Conservation (phyloP, 169 alveolate genomes). For the Babesia bigemina region DNA sequence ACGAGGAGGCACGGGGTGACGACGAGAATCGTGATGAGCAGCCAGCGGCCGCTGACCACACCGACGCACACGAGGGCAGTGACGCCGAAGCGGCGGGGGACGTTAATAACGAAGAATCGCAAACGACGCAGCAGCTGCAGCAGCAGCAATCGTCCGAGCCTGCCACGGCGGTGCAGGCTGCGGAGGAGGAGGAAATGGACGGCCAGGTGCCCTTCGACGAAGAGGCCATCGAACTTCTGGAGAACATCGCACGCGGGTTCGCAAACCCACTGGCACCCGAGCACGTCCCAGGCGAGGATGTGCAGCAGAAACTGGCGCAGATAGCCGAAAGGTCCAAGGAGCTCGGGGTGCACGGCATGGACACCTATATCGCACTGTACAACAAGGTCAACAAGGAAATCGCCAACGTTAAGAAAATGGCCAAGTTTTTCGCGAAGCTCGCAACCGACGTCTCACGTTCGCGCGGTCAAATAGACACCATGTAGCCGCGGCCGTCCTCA, state of each 20-base stretch:
- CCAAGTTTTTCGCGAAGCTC: conserved; percentile 63
- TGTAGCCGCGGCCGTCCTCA: conserved; percentile 76
- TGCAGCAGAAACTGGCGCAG: conserved; percentile 24
- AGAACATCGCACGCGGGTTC: conserved; percentile 2
- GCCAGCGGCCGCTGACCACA: not conserved
- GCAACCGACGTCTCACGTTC: conserved; percentile 32
- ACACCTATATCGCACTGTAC: conserved; percentile 44
- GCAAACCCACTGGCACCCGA: not conserved
- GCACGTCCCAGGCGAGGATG: not conserved
- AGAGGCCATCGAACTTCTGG: conserved; percentile 10
- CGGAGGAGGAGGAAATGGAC: not conserved
- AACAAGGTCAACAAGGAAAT: conserved; percentile 61
- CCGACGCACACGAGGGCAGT: not conserved
- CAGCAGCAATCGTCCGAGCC: too few species aligned
- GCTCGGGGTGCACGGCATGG: conserved; percentile 63
- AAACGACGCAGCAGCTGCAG: not conserved
- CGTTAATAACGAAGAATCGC: not conserved
- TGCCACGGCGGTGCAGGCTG: not conserved
- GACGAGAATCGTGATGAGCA: not conserved
- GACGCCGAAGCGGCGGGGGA: not conserved
- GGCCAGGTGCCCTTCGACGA: conserved; percentile 10
- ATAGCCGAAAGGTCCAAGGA: conserved; percentile 41
- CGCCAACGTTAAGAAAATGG: conserved; percentile 40
- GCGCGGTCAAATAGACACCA: conserved; percentile 62
- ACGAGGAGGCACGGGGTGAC: not conserved